These are phyloP conservation scores for Thelephora ganbajun DNA, from an alignment of 768 basidiomycete species.

Conservation along the genomic window DNA sequence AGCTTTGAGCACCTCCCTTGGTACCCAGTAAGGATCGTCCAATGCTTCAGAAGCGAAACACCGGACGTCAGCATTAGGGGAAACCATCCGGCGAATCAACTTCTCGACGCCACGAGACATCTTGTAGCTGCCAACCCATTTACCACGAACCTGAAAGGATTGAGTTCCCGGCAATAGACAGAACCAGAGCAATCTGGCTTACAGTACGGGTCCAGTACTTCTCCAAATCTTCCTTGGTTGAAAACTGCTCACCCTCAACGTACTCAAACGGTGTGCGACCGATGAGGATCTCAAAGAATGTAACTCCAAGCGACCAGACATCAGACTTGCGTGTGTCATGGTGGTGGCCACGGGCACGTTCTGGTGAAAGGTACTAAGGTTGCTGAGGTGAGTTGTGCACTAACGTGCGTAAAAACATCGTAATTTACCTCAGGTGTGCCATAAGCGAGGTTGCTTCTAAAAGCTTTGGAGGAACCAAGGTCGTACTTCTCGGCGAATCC, in stretches of 20 bases:
- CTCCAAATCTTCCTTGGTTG: slow-evolving; percentile 68
- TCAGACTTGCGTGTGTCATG: slow-evolving; percentile 94
- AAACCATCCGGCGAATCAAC: slow-evolving; percentile 63
- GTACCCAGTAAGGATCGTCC: slow-evolving; percentile 53
- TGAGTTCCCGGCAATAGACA: neutral
- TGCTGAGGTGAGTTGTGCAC: neutral
- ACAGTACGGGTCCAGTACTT: slow-evolving; percentile 81
- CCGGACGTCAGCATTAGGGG: slow-evolving; percentile 70
- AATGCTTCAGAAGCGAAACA: slow-evolving; percentile 57
- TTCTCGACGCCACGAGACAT: slow-evolving; percentile 53
- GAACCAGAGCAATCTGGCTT: slow-evolving; percentile 10
- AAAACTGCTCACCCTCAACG: slow-evolving; percentile 64
- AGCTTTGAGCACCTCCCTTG: slow-evolving; percentile 14
- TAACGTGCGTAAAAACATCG: neutral
- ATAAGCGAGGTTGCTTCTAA: slow-evolving; percentile 72
- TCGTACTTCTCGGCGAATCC: slow-evolving; percentile 91
- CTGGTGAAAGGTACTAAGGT: slow-evolving; percentile 79
- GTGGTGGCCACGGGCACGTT: slow-evolving; percentile 73
- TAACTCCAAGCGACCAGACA: slow-evolving; percentile 75
- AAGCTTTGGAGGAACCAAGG: slow-evolving; percentile 42
- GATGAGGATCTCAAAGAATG: slow-evolving; percentile 88
- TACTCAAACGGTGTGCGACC: slow-evolving; percentile 90
- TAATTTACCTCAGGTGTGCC: slow-evolving; percentile 76
- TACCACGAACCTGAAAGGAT: slow-evolving; percentile 44
- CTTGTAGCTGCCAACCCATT: slow-evolving; percentile 76